A percentile compares a stretch with the other conserved stretches of the same genome.
Evolutionary conservation across 2,329 filamentous ascomycete species (phyloP).

Genomic region (Kalmusia sp.): DNA sequence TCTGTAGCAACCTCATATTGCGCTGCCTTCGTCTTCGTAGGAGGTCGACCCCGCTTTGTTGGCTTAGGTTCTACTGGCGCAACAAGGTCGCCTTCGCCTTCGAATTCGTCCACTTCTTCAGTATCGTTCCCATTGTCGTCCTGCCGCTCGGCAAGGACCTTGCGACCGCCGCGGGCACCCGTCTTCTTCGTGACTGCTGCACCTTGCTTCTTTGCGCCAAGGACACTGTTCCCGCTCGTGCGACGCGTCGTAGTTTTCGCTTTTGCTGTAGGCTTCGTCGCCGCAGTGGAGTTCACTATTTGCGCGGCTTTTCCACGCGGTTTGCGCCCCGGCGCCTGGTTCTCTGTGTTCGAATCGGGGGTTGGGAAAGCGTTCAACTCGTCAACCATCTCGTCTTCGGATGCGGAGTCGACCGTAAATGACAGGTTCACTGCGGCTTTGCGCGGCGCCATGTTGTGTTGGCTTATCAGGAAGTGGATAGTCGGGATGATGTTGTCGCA

Average conservation of each 20-base stretch:
- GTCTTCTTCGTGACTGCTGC: slow-evolving; percentile 46
- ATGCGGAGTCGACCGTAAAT: slow-evolving; percentile 49
- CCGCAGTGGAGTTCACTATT: slow-evolving; percentile 27
- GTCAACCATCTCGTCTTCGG: slow-evolving; percentile 49
- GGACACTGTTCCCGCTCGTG: slow-evolving; percentile 41
- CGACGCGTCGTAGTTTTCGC: slow-evolving; percentile 46
- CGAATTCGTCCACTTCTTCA: slow-evolving; percentile 54
- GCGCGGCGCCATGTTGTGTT: slow-evolving; percentile 40
- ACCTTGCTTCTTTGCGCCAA: slow-evolving; percentile 46
- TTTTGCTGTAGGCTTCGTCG: slow-evolving; percentile 42
- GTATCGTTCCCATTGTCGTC: slow-evolving; percentile 51
- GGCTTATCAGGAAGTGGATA: background rate
- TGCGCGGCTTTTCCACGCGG: slow-evolving; percentile 39
- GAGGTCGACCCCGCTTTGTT: slow-evolving; percentile 52
- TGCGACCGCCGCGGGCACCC: slow-evolving; percentile 44
- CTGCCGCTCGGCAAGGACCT: slow-evolving; percentile 50
- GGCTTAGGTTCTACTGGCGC: slow-evolving; percentile 36
- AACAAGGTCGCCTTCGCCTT: slow-evolving; percentile 27
- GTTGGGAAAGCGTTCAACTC: slow-evolving; percentile 45
- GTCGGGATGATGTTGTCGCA: slow-evolving; percentile 1
- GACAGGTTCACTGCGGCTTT: slow-evolving; percentile 42
- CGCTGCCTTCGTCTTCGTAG: slow-evolving; percentile 64
- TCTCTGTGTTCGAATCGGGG: slow-evolving; percentile 51
- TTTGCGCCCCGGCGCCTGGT: slow-evolving; percentile 44
- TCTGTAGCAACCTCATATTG: slow-evolving; percentile 26